Percentiles rank a stretch among this genome's conserved stretches.
Conservation (phyloP, 371 early-diverging fungal species). For the Circinella umbellata region DNA sequence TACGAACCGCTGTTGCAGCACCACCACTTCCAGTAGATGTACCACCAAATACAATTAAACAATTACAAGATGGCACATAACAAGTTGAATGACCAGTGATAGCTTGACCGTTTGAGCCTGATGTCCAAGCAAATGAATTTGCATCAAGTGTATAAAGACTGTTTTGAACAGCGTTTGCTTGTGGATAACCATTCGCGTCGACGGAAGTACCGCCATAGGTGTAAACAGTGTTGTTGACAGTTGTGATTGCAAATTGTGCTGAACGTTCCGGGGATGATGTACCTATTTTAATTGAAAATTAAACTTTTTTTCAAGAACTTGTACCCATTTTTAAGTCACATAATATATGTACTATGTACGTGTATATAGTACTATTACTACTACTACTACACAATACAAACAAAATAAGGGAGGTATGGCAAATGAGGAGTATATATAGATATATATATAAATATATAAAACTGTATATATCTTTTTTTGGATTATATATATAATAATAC, state of each 20-base stretch:
- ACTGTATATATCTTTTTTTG: neutral
- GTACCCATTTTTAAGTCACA: neutral
- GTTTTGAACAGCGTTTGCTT: constrained; percentile 39
- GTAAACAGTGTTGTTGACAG: constrained; percentile 46
- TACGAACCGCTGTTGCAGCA: constrained; percentile 39
- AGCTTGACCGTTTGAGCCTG: constrained; percentile 47
- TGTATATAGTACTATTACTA: neutral
- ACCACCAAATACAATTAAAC: constrained; percentile 55
- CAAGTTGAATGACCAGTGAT: constrained; percentile 51
- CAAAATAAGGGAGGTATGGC: too few relatives aligned
- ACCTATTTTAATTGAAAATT: constrained; percentile 13
- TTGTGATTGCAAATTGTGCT: constrained; percentile 33
- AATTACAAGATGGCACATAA: constrained; percentile 43
- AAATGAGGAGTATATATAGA: too few relatives aligned
- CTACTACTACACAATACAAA: too few relatives aligned
- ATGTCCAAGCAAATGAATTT: constrained; percentile 42
- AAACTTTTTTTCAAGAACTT: neutral
- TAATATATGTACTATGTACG: too few relatives aligned
- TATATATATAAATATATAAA: neutral
- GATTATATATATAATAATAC: too few relatives aligned
- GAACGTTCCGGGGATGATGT: constrained; percentile 23
- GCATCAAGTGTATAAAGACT: constrained; percentile 41
- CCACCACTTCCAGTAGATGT: constrained; percentile 44
- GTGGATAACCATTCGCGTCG: constrained; percentile 36
- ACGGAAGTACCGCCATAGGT: constrained; percentile 50